Evolutionary conservation across 345 rosid genomes (phyloP).

Genomic region (Tarenaya hassleriana): DNA sequence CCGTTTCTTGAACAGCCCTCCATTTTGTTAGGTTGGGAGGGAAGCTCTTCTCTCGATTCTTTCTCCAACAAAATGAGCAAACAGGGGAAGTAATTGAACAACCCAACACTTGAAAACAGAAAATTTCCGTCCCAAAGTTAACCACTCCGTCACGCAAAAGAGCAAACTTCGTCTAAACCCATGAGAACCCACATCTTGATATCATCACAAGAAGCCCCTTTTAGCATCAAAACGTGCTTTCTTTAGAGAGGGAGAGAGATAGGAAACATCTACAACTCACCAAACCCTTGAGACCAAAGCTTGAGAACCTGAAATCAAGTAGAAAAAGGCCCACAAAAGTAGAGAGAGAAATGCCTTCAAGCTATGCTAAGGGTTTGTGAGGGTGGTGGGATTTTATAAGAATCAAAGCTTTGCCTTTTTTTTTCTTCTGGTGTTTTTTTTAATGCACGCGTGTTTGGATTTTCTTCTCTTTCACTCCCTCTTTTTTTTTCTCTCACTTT

Average conservation of each 20-base stretch:
- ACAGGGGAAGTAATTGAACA: background rate
- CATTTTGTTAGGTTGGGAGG: too few species aligned
- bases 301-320: constrained; percentile 11
- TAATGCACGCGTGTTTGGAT: constrained; percentile 34
- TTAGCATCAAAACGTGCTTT: too few species aligned
- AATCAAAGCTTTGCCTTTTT: constrained; percentile 11
- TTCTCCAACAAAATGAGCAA: constrained; percentile 5
- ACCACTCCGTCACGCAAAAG: too few species aligned
- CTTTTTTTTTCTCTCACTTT: background rate
- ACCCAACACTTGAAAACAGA: constrained; percentile 6
- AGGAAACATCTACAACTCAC: constrained; percentile 15
- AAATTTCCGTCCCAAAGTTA: too few species aligned
- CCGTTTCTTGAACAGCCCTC: constrained; percentile 43
- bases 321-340: constrained; percentile 19
- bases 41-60: too few species aligned
- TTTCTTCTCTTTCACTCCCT: constrained; percentile 19
- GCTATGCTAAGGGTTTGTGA: constrained; percentile 3
- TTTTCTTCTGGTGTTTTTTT: constrained; percentile 7
- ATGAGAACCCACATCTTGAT: too few species aligned
- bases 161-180: too few species aligned
- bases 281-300: constrained; percentile 12
- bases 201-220: too few species aligned
- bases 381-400: constrained; percentile 30
- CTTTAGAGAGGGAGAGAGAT: constrained; percentile 2
- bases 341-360: constrained; percentile 23